A percentile compares a stretch with the other conserved stretches of the same genome.
These are phyloP conservation scores for Fusarium goolgardi DNA, from an alignment of 2,329 filamentous ascomycete species.

Conservation along the genomic window DNA sequence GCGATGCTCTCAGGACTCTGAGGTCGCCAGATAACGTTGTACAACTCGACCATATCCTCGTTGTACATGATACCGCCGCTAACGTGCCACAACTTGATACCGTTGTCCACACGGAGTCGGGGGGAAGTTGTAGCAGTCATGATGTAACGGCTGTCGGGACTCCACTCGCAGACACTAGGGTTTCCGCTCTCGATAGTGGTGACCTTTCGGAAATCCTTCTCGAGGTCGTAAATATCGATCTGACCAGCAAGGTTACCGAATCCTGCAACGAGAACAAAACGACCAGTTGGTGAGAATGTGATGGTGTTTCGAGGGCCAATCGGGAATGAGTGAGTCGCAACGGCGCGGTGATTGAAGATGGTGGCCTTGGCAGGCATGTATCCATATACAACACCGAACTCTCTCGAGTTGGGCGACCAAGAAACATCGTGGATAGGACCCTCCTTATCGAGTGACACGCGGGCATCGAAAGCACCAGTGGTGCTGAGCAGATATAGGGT, in stretches of 20 bases:
- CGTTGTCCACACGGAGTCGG: slow-evolving; percentile 94
- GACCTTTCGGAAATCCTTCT: slow-evolving; percentile 93
- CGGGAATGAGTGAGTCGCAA: slow-evolving; percentile 85
- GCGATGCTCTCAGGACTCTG: slow-evolving; percentile 70
- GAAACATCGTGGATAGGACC: slow-evolving; percentile 97
- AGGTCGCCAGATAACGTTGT: slow-evolving; percentile 90
- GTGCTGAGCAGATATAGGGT: slow-evolving; percentile 95
- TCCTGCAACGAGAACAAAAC: slow-evolving; percentile 92
- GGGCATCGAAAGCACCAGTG: slow-evolving; percentile 90
- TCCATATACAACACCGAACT: slow-evolving; percentile 97
- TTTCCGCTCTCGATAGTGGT: slow-evolving; percentile 95
- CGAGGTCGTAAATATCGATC: slow-evolving; percentile 96
- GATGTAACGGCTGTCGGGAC: slow-evolving; percentile 93
- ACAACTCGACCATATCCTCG: slow-evolving; percentile 93
- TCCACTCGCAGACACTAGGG: slow-evolving; percentile 97
- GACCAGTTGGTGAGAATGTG: slow-evolving; percentile 90
- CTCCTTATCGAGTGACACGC: slow-evolving; percentile 93
- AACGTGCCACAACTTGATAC: slow-evolving; percentile 94
- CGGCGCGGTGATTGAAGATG: slow-evolving; percentile 92
- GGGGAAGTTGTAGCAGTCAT: slow-evolving; percentile 98
- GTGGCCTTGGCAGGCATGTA: slow-evolving; percentile 99
- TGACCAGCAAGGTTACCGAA: slow-evolving; percentile 98
- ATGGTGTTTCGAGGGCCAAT: slow-evolving; percentile 94
- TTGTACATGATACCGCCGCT: slow-evolving; percentile 91
- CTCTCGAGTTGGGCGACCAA: slow-evolving; percentile 98